phyloP scores from a whole-genome alignment of 805 yeast genomes.

The Zygoascus bituminiphila region DNA sequence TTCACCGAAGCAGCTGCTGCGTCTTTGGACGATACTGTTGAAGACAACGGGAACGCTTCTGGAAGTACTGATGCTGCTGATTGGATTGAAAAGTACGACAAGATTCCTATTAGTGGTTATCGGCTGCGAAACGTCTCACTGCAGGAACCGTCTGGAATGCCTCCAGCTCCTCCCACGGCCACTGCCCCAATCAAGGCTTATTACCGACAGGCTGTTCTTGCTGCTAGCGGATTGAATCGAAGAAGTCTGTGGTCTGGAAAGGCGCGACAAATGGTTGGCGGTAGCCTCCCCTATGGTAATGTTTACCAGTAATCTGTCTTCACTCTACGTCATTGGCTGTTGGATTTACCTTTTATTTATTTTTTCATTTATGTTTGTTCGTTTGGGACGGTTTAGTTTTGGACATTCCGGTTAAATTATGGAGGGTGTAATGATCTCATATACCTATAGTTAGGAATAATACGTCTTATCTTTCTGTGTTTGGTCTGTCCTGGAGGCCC shows the following conservation, averaged over 20 bases:
- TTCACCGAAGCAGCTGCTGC: background rate
- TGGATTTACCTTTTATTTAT: background rate
- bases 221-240: conserved; percentile 22
- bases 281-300: background rate
- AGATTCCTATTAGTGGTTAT: conserved; percentile 19
- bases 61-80: background rate
- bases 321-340: background rate
- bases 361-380: conserved; percentile 1
- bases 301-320: background rate
- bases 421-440: background rate
- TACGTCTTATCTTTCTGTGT: conserved; percentile 5
- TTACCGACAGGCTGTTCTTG: conserved; percentile 19
- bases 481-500: too few relatives aligned
- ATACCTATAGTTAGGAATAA: background rate
- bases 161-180: background rate
- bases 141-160: conserved; percentile 15
- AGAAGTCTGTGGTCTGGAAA: conserved; percentile 26
- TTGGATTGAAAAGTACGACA: conserved; percentile 3
- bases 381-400: conserved; percentile 2
- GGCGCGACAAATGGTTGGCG: conserved; percentile 25
- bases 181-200: conserved; percentile 13
- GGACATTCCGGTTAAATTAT: background rate
- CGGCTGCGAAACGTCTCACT: conserved; percentile 11
- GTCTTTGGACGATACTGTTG: background rate
- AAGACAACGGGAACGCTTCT: background rate